phyloP scores from a whole-genome alignment of 306 rosid species.

The Mimosa pudica region DNA sequence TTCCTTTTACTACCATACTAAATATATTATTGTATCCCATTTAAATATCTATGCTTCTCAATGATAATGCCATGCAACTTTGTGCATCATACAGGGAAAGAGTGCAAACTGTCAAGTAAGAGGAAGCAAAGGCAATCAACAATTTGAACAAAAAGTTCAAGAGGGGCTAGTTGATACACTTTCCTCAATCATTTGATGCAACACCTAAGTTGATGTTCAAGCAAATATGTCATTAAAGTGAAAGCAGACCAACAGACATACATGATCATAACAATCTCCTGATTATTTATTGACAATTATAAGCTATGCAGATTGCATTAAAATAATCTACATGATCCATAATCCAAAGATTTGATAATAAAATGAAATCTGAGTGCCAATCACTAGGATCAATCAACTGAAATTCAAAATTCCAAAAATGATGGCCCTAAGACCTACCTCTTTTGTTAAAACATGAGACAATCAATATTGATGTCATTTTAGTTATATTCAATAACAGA shows the following conservation, averaged over 20 bases:
- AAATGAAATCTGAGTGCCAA: neutral
- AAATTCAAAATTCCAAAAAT: neutral
- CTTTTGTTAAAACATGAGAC: neutral
- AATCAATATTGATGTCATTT: conserved; percentile 5
- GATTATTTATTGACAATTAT: conserved; percentile 5
- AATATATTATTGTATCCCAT: neutral
- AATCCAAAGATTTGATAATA: neutral
- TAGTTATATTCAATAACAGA: conserved; percentile 26
- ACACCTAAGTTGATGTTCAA: neutral
- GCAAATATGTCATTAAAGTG: conserved; percentile 16
- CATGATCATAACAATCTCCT: conserved; percentile 11
- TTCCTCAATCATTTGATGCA: neutral
- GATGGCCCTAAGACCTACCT: neutral
- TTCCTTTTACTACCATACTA: neutral
- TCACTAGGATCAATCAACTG: neutral
- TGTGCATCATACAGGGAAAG: neutral
- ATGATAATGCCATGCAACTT: neutral
- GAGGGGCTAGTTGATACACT: conserved; percentile 27
- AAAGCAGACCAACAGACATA: conserved; percentile 29
- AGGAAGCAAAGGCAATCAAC: conserved; percentile 19
- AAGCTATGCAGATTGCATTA: neutral
- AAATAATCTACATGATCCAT: no score
- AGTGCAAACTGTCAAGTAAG: conserved; percentile 27
- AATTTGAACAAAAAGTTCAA: conserved; percentile 13
- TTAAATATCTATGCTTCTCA: neutral